Conservation (phyloP, 1,284 basidiomycete genomes). For the Rhodotorula sp. region DNA sequence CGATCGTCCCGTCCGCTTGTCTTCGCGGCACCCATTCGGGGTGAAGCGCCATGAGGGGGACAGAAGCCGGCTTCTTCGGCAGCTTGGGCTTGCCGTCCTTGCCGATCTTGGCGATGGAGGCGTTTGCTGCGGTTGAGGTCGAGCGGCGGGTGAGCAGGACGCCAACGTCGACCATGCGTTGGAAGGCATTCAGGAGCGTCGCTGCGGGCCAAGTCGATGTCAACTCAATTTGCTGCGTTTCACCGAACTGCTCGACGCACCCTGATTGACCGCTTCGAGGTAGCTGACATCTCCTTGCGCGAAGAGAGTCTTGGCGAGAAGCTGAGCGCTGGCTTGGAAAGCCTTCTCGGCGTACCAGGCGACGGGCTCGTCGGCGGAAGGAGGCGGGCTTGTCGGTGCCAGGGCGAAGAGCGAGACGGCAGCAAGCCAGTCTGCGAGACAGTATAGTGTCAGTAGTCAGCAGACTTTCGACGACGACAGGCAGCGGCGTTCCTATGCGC, state of each 20-base stretch:
- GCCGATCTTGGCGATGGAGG: background rate
- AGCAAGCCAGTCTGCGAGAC: conserved; percentile 45
- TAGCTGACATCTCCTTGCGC: conserved; percentile 48
- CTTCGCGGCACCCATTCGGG: conserved; percentile 45
- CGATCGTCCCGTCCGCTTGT: conserved; percentile 23
- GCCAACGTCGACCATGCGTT: conserved; percentile 36
- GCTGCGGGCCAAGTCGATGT: conserved; percentile 7
- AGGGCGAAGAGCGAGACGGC: conserved; percentile 48
- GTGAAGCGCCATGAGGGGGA: conserved; percentile 47
- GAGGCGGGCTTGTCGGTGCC: conserved; percentile 34
- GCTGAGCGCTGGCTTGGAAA: conserved; percentile 47
- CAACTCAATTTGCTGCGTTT: background rate
- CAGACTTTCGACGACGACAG: too few species aligned
- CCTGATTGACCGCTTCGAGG: conserved; percentile 45
- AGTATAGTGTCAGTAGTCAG: background rate
- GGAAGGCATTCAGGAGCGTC: conserved; percentile 38
- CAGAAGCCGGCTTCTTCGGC: conserved; percentile 41
- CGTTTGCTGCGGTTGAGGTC: background rate
- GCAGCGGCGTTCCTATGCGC: background rate
- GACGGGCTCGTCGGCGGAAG: conserved; percentile 23
- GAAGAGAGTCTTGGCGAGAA: conserved; percentile 49
- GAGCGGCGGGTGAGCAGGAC: conserved; percentile 31
- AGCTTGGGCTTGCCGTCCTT: background rate
- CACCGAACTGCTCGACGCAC: conserved; percentile 10
- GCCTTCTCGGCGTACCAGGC: conserved; percentile 48